Percentiles rank a stretch among this genome's conserved stretches.
phyloP scores from a whole-genome alignment of 768 basidiomycete genomes.

The Serendipita sp. region DNA sequence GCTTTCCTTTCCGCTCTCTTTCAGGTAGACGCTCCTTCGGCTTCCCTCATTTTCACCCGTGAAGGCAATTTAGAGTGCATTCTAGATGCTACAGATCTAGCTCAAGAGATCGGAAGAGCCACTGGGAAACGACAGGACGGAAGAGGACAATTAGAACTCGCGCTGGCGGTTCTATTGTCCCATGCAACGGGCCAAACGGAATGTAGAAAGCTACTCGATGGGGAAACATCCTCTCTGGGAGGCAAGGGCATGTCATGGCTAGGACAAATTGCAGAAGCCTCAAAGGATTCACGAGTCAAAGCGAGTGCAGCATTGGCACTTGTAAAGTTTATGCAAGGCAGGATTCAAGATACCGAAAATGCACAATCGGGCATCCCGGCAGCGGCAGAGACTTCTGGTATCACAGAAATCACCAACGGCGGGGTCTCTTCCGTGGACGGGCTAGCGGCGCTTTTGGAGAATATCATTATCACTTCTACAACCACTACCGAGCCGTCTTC shows the following conservation, averaged over 20 bases:
- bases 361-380: neutral
- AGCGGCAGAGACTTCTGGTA: neutral
- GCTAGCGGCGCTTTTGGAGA: neutral
- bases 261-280: slow-evolving; percentile 38
- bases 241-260: neutral
- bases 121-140: neutral
- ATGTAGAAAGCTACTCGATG: slow-evolving; percentile 45
- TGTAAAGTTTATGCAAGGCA: slow-evolving; percentile 3
- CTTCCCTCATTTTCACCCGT: slow-evolving; percentile 43
- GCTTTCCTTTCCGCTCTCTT: slow-evolving; percentile 37
- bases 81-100: slow-evolving; percentile 55
- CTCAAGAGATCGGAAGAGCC: slow-evolving; percentile 24
- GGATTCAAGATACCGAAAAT: neutral
- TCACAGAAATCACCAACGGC: neutral
- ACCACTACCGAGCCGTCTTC: neutral
- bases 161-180: slow-evolving; percentile 56
- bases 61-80: slow-evolving; percentile 50
- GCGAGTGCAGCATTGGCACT: slow-evolving; percentile 5
- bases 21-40: slow-evolving; percentile 61
- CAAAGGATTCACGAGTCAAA: neutral
- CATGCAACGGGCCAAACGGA: slow-evolving; percentile 61
- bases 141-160: slow-evolving; percentile 27
- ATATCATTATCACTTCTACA: slow-evolving; percentile 8
- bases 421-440: neutral
- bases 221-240: slow-evolving; percentile 25